Conservation (phyloP, 768 basidiomycete genomes). For the Leccinum boreale region DNA sequence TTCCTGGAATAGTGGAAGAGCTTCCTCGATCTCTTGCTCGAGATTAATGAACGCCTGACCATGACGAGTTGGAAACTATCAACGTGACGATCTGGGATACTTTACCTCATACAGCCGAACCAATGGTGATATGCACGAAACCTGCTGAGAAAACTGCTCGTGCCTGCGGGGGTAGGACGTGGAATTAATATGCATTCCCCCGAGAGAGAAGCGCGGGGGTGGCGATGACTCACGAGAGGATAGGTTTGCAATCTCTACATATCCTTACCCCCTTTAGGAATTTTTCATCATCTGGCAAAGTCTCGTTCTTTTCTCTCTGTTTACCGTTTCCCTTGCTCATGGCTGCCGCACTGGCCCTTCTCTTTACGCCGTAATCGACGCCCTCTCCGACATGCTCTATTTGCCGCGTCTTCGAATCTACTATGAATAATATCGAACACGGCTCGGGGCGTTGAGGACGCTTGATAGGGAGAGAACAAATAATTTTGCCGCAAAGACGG, state of each 20-base stretch:
- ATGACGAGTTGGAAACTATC: neutral
- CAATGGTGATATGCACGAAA: constrained; percentile 55
- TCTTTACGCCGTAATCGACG: constrained; percentile 77
- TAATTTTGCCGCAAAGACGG: constrained; percentile 86
- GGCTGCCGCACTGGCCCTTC: constrained; percentile 31
- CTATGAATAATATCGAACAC: constrained; percentile 83
- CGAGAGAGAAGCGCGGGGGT: neutral
- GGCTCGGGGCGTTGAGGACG: constrained; percentile 58
- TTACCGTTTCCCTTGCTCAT: constrained; percentile 23
- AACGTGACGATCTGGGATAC: neutral
- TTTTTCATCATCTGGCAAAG: constrained; percentile 64
- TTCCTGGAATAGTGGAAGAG: constrained; percentile 87
- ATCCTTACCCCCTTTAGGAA: constrained; percentile 87
- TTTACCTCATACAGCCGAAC: constrained; percentile 68
- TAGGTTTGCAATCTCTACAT: constrained; percentile 78
- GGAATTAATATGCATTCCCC: neutral
- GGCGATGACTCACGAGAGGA: constrained; percentile 64
- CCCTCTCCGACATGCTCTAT: constrained; percentile 86
- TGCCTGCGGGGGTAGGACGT: constrained; percentile 43
- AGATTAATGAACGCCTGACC: constrained; percentile 63
- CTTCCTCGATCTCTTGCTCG: constrained; percentile 88
- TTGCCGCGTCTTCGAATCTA: constrained; percentile 69
- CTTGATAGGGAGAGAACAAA: constrained; percentile 85
- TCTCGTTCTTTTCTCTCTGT: constrained; percentile 37
- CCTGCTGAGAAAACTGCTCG: constrained; percentile 75